Evolutionary conservation across 768 basidiomycete species (phyloP).

Genomic region (Piloderma croceum): DNA sequence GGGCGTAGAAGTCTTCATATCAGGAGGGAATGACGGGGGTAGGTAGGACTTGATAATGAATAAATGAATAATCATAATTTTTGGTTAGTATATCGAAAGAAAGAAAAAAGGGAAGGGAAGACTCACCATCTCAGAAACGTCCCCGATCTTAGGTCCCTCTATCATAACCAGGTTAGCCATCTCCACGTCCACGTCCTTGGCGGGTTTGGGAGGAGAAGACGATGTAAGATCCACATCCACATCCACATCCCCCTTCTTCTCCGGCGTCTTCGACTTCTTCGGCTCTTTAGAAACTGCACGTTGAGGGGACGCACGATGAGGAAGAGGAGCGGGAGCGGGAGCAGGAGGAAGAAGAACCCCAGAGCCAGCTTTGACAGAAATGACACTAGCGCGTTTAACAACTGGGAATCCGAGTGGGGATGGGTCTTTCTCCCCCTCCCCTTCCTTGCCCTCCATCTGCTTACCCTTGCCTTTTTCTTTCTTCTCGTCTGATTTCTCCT

Average conservation of each 20-base stretch:
- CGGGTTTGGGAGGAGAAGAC: no score
- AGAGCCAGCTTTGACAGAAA: no score
- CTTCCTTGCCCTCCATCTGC: constrained; percentile 20
- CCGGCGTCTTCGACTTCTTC: no score
- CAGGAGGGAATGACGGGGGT: constrained; percentile 51
- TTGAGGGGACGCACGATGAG: no score
- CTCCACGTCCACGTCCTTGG: no score
- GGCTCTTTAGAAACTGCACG: no score
- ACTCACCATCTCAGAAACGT: constrained; percentile 35
- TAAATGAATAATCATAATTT: constrained; percentile 6
- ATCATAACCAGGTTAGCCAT: no score
- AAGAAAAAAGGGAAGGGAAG: constrained; percentile 9
- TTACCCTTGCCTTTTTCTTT: constrained; percentile 32
- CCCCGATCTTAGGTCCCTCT: constrained; percentile 23
- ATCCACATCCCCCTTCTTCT: constrained; percentile 6
- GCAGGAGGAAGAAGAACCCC: no score
- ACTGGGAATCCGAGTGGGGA: constrained; percentile 40
- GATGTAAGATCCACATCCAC: background rate
- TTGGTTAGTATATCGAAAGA: constrained; percentile 11
- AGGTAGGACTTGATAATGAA: constrained; percentile 38
- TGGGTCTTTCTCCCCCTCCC: constrained; percentile 18
- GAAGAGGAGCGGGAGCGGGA: no score
- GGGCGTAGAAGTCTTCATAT: constrained; percentile 52
- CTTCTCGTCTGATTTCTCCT: constrained; percentile 25
- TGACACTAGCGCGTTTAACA: constrained; percentile 31